Evolutionary conservation across 164 flowering plant species (phyloP).

Genomic region (Tetrastigma voinierianum): DNA sequence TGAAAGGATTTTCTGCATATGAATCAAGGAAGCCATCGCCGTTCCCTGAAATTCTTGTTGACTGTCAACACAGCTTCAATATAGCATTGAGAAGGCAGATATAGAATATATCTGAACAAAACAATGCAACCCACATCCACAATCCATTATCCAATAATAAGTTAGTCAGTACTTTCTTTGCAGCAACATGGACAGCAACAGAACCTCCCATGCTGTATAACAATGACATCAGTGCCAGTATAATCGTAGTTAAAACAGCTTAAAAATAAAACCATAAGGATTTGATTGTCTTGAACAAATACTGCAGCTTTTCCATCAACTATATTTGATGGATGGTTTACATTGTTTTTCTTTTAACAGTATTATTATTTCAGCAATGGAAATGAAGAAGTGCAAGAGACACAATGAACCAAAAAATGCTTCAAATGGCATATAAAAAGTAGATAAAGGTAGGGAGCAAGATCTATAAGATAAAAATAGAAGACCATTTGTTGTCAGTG

Average conservation of each 20-base stretch:
- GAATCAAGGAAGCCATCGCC: conserved; percentile 90
- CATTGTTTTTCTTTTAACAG: too few species aligned
- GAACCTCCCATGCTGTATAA: conserved; percentile 95
- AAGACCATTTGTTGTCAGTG: too few species aligned
- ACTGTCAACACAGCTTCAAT: conserved; percentile 7
- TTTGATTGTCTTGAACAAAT: background rate
- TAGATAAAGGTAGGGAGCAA: too few species aligned
- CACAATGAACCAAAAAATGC: too few species aligned
- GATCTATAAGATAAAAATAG: too few species aligned
- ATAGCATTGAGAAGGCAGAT: background rate
- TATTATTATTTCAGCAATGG: too few species aligned
- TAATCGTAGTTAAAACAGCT: background rate
- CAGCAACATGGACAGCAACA: conserved; percentile 93
- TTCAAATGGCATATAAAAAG: too few species aligned
- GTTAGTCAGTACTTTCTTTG: conserved; percentile 61
- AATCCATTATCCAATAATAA: conserved; percentile 88
- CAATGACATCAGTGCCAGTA: background rate
- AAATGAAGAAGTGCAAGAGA: too few species aligned
- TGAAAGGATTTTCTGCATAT: conserved; percentile 94
- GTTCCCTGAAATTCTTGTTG: conserved; percentile 69
- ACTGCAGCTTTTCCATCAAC: background rate
- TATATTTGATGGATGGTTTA: too few species aligned
- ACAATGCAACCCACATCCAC: conserved; percentile 81
- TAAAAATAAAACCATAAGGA: background rate
- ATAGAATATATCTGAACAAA: background rate